These are phyloP conservation scores for Barnettozyma californica DNA, from an alignment of 805 yeast genomes.

Conservation along the genomic window DNA sequence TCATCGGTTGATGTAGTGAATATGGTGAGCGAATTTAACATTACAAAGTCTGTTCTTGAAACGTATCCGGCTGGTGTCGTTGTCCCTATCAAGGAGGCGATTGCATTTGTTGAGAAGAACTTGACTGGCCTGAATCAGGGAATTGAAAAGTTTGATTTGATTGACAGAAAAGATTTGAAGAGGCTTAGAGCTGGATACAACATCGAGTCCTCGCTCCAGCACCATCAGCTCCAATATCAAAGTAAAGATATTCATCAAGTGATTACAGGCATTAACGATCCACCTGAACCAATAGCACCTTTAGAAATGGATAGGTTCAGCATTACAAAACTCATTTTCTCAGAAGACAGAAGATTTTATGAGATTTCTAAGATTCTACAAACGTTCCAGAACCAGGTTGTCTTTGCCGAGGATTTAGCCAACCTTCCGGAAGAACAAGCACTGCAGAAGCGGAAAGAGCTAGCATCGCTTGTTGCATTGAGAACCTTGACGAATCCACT, in stretches of 20 bases:
- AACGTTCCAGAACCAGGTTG: conserved; percentile 60
- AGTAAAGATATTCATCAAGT: conserved; percentile 40
- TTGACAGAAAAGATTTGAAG: conserved; percentile 64
- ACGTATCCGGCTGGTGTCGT: conserved; percentile 70
- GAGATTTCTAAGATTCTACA: conserved; percentile 72
- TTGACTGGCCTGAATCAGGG: conserved; percentile 41
- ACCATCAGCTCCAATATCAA: conserved; percentile 12
- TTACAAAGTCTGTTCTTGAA: conserved; percentile 48
- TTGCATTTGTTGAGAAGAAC: conserved; percentile 50
- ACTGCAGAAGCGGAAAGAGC: conserved; percentile 46
- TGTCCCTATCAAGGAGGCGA: conserved; percentile 59
- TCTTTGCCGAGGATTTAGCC: conserved; percentile 25
- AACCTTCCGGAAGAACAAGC: conserved; percentile 50
- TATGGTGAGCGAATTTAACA: conserved; percentile 52
- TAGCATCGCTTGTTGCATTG: conserved; percentile 57
- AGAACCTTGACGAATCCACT: conserved; percentile 73
- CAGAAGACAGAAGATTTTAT: conserved; percentile 70
- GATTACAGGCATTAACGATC: conserved; percentile 34
- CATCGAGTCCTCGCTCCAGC: not conserved
- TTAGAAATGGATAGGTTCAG: conserved; percentile 63
- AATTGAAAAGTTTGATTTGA: conserved; percentile 42
- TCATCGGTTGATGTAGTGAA: conserved; percentile 51
- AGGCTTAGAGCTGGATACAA: conserved; percentile 14
- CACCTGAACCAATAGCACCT: conserved; percentile 49
- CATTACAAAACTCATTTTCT: conserved; percentile 68